Base-by-base conservation (phyloP, 129 eudicot species). In the Apium graveolens region DNA sequence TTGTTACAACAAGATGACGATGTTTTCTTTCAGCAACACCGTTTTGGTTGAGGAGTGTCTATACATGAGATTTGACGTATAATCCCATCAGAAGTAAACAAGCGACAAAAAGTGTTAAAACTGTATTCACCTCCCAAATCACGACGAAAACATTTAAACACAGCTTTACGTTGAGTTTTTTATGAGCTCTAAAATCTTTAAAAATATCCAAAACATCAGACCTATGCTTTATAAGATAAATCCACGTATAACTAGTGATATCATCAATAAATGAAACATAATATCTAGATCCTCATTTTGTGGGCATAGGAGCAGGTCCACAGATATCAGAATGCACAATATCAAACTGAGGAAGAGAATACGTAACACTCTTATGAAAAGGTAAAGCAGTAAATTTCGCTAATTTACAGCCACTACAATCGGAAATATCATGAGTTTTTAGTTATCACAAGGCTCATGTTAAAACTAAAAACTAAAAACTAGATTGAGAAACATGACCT, bases 191-290 rank as follows among this genome's bases (percentile, higher is more conserved):
- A 38, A 38, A 38, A 2, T 1, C 5, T 38, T 38, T 38, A 38
- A 5, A 38, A 2, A 2, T 38, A 38, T 38, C 6, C 41, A 5
- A 5, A 38, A 38, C 3, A 38, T 38, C 5, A 38, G 41, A 38
- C 41, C 41, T 2, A 38, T 6, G 5, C 5, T 38, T 38, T 4
- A 38, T 1, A 38, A 38, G 41, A 38, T 38, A 38, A 38, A 38
- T 2, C 5, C 41, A 38, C 5, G 29, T 55, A 55, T 55, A 55
- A 55, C 17, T 0, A 55, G 66, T 48, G 24, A 21, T 53, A 76
- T 34, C 79, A 48, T 76, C 79, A 26, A 76, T 51, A 13, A 29
- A 76, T 4, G 69, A 41, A 41, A 76, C 68, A 46, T 76, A 76
- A 34, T 53, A 41, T 14, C 11, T 17, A 51, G 69, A 10, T 4